Evolutionary conservation across 805 yeast genomes (phyloP).

Genomic region (Sugiyamaella americana): DNA sequence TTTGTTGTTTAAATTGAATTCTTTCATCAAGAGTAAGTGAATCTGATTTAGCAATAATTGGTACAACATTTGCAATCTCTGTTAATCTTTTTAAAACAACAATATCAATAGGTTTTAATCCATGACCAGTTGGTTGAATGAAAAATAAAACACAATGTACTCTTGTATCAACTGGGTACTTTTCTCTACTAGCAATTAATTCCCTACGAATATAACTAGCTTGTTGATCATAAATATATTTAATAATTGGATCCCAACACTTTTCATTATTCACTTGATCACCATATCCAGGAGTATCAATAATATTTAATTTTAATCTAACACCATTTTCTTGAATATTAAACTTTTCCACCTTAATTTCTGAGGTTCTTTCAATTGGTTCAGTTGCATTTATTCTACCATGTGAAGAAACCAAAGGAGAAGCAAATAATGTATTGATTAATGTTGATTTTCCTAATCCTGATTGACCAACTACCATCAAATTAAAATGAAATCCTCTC

Average conservation of each 20-base stretch:
- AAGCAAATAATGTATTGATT: conserved; percentile 82
- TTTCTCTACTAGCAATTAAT: conserved; percentile 89
- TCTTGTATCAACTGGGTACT: conserved; percentile 74
- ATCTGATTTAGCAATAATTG: conserved; percentile 92
- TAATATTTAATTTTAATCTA: conserved; percentile 73
- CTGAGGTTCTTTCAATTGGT: conserved; percentile 81
- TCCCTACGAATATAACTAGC: conserved; percentile 86
- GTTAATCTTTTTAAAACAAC: conserved; percentile 75
- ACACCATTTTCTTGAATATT: conserved; percentile 80
- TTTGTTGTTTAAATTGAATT: conserved; percentile 62
- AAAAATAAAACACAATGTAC: conserved; percentile 92
- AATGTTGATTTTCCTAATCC: conserved; percentile 94
- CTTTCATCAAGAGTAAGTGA: conserved; percentile 83
- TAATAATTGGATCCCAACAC: conserved; percentile 95
- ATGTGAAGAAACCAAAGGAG: conserved; percentile 65
- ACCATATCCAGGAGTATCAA: conserved; percentile 98
- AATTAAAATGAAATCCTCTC: conserved; percentile 88
- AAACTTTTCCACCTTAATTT: conserved; percentile 45
- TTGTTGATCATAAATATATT: conserved; percentile 93
- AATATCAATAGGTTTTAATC: conserved; percentile 78
- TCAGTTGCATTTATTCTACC: conserved; percentile 66
- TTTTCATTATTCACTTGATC: conserved; percentile 92
- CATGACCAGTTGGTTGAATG: conserved; percentile 80
- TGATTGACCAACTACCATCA: conserved; percentile 86
- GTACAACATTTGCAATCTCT: conserved; percentile 90